Evolutionary conservation across 179 eudicot species (phyloP).

Genomic region (Beta corolliflora): DNA sequence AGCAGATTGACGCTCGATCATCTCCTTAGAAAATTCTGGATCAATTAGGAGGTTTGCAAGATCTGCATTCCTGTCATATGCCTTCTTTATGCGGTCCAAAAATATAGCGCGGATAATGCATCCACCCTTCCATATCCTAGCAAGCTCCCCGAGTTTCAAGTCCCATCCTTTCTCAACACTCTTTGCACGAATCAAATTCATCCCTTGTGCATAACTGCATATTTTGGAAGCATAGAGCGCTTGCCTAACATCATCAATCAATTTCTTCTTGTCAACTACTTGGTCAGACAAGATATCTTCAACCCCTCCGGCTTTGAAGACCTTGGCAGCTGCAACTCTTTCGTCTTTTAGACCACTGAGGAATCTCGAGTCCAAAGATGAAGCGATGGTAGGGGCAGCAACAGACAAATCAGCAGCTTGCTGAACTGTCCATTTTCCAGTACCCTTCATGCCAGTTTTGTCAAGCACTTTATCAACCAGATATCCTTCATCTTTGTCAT

Average conservation of each 20-base stretch:
- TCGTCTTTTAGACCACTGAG: conserved; percentile 89
- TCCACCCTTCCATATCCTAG: conserved; percentile 96
- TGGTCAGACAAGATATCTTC: conserved; percentile 47
- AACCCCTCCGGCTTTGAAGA: conserved; percentile 66
- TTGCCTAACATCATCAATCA: conserved; percentile 80
- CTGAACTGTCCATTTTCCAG: conserved; percentile 94
- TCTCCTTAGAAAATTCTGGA: conserved; percentile 82
- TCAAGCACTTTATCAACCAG: conserved; percentile 85
- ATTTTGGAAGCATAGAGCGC: conserved; percentile 88
- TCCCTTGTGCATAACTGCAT: conserved; percentile 91
- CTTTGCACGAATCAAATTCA: conserved; percentile 89
- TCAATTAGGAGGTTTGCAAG: conserved; percentile 84
- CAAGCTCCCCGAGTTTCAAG: conserved; percentile 78
- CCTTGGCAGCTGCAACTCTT: conserved; percentile 75
- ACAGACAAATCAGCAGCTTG: conserved; percentile 90
- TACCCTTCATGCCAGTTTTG: conserved; percentile 94
- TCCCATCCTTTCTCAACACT: conserved; percentile 80
- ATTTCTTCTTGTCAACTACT: conserved; percentile 64
- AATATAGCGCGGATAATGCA: conserved; percentile 90
- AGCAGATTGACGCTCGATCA: conserved; percentile 75
- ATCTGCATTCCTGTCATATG: conserved; percentile 74
- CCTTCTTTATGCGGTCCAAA: conserved; percentile 89
- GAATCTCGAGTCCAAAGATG: conserved; percentile 85
- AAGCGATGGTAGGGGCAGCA: conserved; percentile 85
- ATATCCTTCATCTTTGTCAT: conserved; percentile 78